Evolutionary conservation across 768 basidiomycete species (phyloP).

Genomic region (Auriculariales sp.): DNA sequence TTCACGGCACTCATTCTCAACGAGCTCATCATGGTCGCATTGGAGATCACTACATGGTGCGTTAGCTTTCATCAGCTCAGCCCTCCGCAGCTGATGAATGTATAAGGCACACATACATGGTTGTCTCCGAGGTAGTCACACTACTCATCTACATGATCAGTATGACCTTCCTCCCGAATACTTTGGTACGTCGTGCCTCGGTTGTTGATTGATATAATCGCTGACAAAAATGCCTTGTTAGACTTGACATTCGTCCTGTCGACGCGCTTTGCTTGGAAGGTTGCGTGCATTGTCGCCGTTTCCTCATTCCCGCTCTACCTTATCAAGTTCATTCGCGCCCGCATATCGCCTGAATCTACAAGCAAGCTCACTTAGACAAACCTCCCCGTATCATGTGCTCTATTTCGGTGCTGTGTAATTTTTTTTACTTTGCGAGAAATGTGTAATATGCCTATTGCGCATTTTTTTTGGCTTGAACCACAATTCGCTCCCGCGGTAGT

Average conservation of each 20-base stretch:
- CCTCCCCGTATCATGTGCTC: too few relatives aligned
- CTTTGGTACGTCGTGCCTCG: slow-evolving; percentile 56
- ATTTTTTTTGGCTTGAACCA: too few relatives aligned
- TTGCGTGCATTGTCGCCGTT: slow-evolving; percentile 86
- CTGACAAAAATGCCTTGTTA: slow-evolving; percentile 20
- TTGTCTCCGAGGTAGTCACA: slow-evolving; percentile 80
- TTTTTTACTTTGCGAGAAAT: too few relatives aligned
- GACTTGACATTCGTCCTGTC: slow-evolving; percentile 90
- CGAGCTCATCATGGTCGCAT: slow-evolving; percentile 96
- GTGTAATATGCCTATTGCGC: too few relatives aligned
- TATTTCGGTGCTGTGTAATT: too few relatives aligned
- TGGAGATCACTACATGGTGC: slow-evolving; percentile 95
- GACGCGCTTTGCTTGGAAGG: slow-evolving; percentile 81
- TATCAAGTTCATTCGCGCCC: slow-evolving; percentile 73
- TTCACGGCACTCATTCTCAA: slow-evolving; percentile 93
- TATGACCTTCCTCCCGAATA: slow-evolving; percentile 93
- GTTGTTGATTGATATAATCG: background rate
- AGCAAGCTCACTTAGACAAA: slow-evolving; percentile 78
- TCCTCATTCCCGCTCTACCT: slow-evolving; percentile 86
- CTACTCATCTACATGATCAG: slow-evolving; percentile 78
- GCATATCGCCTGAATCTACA: slow-evolving; percentile 83
- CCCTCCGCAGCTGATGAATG: background rate
- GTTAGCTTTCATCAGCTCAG: slow-evolving; percentile 5
- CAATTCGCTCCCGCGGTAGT: too few relatives aligned
- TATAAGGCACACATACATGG: slow-evolving; percentile 86